Conservation (phyloP, 371 early-diverging fungal species). For the Mucor circinelloides region DNA sequence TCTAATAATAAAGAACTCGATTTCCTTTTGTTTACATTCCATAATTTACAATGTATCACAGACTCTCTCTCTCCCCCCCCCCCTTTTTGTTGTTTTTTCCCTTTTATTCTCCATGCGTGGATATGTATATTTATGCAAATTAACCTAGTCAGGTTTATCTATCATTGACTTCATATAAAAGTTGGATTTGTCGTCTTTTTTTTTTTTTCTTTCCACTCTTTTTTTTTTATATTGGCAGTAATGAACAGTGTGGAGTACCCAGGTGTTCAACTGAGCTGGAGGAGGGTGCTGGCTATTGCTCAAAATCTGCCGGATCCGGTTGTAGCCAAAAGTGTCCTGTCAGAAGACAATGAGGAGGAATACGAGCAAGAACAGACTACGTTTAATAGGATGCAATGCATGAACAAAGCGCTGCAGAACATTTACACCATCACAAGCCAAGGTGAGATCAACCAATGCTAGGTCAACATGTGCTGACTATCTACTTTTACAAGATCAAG, state of each 20-base stretch:
- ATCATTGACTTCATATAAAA: neutral
- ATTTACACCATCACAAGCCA: slow-evolving; percentile 17
- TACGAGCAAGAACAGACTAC: neutral
- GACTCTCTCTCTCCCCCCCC: neutral
- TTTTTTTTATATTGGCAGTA: neutral
- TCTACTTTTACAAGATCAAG: slow-evolving; percentile 21
- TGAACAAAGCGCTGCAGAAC: slow-evolving; percentile 17
- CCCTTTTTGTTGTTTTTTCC: neutral
- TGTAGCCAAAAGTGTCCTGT: neutral
- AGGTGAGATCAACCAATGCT: neutral
- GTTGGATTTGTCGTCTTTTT: neutral
- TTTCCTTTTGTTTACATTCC: slow-evolving; percentile 5
- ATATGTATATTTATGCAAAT: neutral
- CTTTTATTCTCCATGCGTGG: neutral
- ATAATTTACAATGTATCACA: neutral
- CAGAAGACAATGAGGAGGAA: neutral
- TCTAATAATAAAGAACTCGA: neutral
- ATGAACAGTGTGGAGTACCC: neutral
- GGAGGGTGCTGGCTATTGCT: slow-evolving; percentile 13
- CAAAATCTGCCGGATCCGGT: slow-evolving; percentile 11
- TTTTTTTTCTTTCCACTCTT: neutral
- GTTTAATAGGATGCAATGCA: neutral
- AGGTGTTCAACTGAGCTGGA: slow-evolving; percentile 12
- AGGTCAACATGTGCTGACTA: neutral
- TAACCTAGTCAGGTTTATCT: neutral